Evolutionary conservation across 2,329 filamentous ascomycete species (phyloP), one percentile per base, ranked within the genome.

Genomic region (Akanthomyces uredinophilus): DNA sequence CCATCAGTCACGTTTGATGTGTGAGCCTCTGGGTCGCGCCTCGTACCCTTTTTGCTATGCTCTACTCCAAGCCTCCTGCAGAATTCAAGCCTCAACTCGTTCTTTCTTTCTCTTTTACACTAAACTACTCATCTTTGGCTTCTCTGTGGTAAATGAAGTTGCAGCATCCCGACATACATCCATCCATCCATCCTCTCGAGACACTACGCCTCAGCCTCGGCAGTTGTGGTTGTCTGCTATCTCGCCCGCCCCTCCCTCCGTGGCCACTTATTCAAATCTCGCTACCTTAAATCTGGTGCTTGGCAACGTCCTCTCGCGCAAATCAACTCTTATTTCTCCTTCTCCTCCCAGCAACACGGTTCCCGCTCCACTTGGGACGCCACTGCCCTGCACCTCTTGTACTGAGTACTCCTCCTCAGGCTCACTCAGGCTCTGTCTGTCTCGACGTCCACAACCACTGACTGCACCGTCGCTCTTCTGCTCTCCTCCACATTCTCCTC

Each of bases 241-340:
- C 47, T 35, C 20, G 35, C 47, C 47, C 57, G 35, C 57, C 57
- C 57, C 57, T 46, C 57, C 49, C 41, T 39, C 47, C 56, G 56
- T 59, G 56, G 46, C 56, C 56, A 59, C 56, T 59, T 60, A 60
- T 60, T 60, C 49, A 60, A 60, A 60, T 60, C 57, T 60, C 57
- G 49, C 47, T 60, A 60, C 57, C 57, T 52, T 52, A 53, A 60
- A 60, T 60, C 57, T 60, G 57, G 57, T 60, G 47, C 57, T 60
- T 52, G 47, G 57, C 57, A 60, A 60, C 47, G 49, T 53, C 58
- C 39, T 60, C 39, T 60, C 27, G 27, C 24, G 47, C 47, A 47
- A 46, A 53, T 53, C 47, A 53, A 39, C 58, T 53, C 39, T 60
- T 60, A 53, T 60, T 46, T 46, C 27, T 53, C 27, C 39, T 46